A percentile compares a stretch with the other conserved stretches of the same genome.
These are phyloP conservation scores for Hygrophorus pudorinus DNA, from an alignment of 768 basidiomycete species.

Conservation along the genomic window DNA sequence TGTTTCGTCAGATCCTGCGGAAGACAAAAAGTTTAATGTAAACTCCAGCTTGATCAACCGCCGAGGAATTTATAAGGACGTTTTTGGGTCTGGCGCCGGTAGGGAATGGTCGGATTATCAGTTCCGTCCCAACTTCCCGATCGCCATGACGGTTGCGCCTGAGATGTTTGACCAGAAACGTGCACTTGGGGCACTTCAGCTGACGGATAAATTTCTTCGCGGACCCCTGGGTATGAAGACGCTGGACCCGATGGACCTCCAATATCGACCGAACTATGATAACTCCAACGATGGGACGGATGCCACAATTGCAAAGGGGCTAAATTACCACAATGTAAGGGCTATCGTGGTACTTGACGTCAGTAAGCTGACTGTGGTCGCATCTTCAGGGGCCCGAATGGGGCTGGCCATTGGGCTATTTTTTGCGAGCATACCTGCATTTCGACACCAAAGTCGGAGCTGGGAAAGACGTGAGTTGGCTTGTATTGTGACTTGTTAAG, in stretches of 20 bases:
- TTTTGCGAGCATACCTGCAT: constrained; percentile 84
- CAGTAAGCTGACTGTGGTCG: constrained; percentile 14
- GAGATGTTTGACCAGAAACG: constrained; percentile 81
- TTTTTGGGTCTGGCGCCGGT: constrained; percentile 78
- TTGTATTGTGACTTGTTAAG: background rate
- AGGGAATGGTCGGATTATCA: constrained; percentile 98
- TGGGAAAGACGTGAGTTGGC: constrained; percentile 58
- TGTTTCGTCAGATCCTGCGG: constrained; percentile 43
- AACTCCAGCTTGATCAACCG: constrained; percentile 68
- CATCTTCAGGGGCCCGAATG: constrained; percentile 73
- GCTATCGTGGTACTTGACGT: background rate
- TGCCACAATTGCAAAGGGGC: constrained; percentile 75
- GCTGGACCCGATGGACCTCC: constrained; percentile 75
- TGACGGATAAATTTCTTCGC: constrained; percentile 77
- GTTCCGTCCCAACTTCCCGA: constrained; percentile 85
- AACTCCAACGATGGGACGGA: constrained; percentile 91
- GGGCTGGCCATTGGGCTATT: constrained; percentile 95
- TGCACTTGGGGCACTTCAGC: constrained; percentile 67
- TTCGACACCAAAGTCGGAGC: constrained; percentile 68
- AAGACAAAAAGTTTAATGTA: constrained; percentile 65
- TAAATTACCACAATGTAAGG: constrained; percentile 87
- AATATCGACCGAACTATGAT: constrained; percentile 88
- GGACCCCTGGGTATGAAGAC: constrained; percentile 96
- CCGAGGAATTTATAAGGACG: constrained; percentile 97
- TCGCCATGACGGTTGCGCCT: constrained; percentile 95